phyloP scores from a whole-genome alignment of 2,329 filamentous ascomycete genomes.

The Trichoderma arundinaceum region DNA sequence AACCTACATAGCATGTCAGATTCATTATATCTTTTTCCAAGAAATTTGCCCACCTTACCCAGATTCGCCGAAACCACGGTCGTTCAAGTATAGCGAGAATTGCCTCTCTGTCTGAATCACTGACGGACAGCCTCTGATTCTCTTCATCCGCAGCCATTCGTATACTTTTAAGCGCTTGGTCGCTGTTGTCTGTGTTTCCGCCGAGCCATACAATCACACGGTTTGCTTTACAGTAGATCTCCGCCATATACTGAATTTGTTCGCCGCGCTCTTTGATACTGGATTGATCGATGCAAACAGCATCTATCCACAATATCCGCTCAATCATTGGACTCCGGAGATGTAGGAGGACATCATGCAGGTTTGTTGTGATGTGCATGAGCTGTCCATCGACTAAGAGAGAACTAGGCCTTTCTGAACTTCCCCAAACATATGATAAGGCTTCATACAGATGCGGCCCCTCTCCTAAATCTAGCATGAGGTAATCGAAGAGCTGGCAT shows the following conservation, averaged over 20 bases:
- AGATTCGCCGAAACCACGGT: constrained; percentile 26
- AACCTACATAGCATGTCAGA: background rate
- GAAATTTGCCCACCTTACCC: background rate
- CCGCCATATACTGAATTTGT: constrained; percentile 26
- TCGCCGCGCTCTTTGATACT: constrained; percentile 16
- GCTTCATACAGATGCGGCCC: constrained; percentile 24
- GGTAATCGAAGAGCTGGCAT: constrained; percentile 22
- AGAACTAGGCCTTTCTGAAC: background rate
- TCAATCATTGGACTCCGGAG: constrained; percentile 16
- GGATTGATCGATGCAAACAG: constrained; percentile 28
- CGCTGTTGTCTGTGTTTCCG: background rate
- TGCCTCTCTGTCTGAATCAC: background rate
- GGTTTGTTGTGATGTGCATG: constrained; percentile 23
- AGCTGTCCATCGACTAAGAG: background rate
- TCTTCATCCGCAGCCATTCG: constrained; percentile 15
- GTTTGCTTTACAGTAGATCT: constrained; percentile 29
- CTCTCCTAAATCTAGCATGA: background rate
- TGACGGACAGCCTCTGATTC: no score
- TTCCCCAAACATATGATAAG: constrained; percentile 28
- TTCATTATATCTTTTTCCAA: no score
- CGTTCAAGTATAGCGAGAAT: background rate
- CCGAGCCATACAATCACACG: constrained; percentile 30
- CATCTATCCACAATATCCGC: constrained; percentile 29
- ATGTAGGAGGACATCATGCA: constrained; percentile 12
- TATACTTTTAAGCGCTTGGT: constrained; percentile 10